Base-by-base conservation (phyloP, 2,329 filamentous ascomycete genomes). In the Alternaria alternata region DNA sequence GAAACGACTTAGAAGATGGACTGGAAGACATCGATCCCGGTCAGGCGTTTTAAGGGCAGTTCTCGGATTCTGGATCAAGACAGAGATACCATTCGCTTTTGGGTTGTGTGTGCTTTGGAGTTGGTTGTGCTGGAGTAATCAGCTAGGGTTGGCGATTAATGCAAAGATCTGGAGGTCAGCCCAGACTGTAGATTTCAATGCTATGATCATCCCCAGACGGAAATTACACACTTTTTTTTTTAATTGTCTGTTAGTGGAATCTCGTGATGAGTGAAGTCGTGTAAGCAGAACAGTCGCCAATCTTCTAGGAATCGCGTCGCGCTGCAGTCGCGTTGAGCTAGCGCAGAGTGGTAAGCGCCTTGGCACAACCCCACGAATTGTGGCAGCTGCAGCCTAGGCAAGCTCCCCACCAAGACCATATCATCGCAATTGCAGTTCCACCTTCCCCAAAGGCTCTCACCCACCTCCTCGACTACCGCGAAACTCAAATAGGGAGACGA, bases 51-150 rank as follows among this genome's bases (percentile, higher is more conserved):
- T 48, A 30, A 48, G 30, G 32, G 51, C 55, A 26, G 18, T 14
- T 58, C 59, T 47, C 39, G 43, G 36, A 11, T 46, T 49, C 28
- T 56, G 44, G 51, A 47, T 51, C 39, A 52, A 60, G 54, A 62
- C 54, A 54, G 59, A 64, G 61, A 66, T 66, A 65, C 63, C 58
- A 63, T 55, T 65, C 59, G 51, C 32, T 65, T 55, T 57, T 49
- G 30, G 46, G 20, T 36, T 48, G 30, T 38, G 38, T 28, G 39
- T 32, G 44, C 4, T 51, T 51, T 32, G 57, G 59, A 57, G 61
- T 66, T 57, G 16, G 8, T 34, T 57, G 32, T 38, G 26, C 38
- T 49, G 12, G 34, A 44, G 9, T 42, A 18, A 30, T 39, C 16
- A 12, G 26, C 20, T 54, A 28, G 49, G 12, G 14, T 41, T 20